Conservation (phyloP, 2,329 filamentous ascomycete species). For the Stachybotrys chartarum region DNA sequence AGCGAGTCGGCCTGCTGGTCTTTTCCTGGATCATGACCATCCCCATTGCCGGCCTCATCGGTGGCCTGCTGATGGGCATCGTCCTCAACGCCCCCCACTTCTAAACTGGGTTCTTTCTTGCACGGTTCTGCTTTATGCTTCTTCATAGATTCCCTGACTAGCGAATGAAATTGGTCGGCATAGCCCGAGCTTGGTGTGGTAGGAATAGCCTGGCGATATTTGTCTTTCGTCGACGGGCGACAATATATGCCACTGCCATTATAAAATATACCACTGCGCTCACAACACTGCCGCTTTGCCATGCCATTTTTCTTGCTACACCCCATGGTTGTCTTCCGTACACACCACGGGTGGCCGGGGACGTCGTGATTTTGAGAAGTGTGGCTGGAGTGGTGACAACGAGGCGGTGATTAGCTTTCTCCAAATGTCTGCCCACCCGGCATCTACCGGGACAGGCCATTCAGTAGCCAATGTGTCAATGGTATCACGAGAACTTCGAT, state of each 20-base stretch:
- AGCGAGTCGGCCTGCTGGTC: constrained; percentile 58
- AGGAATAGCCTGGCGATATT: not conserved
- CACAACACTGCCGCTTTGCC: not conserved
- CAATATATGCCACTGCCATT: no score
- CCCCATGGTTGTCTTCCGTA: not conserved
- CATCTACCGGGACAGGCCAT: no score
- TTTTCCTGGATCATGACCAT: constrained; percentile 47
- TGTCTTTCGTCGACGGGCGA: not conserved
- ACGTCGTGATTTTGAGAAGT: no score
- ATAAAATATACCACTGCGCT: no score
- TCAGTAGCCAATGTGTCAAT: no score
- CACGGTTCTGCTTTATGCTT: not conserved
- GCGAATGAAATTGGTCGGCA: not conserved
- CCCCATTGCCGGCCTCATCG: constrained; percentile 27
- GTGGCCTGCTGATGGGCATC: constrained; percentile 26
- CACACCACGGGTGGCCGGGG: no score
- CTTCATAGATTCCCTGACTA: not conserved
- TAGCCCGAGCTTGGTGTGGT: not conserved
- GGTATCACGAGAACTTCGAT: no score
- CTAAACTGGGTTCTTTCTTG: not conserved
- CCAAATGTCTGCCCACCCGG: no score
- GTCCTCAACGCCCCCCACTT: constrained; percentile 26
- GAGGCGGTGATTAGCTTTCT: no score
- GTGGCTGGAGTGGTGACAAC: no score
- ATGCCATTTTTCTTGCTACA: not conserved